phyloP scores from a whole-genome alignment of 2,329 filamentous ascomycete species.

The Sclerotinia subarctica region DNA sequence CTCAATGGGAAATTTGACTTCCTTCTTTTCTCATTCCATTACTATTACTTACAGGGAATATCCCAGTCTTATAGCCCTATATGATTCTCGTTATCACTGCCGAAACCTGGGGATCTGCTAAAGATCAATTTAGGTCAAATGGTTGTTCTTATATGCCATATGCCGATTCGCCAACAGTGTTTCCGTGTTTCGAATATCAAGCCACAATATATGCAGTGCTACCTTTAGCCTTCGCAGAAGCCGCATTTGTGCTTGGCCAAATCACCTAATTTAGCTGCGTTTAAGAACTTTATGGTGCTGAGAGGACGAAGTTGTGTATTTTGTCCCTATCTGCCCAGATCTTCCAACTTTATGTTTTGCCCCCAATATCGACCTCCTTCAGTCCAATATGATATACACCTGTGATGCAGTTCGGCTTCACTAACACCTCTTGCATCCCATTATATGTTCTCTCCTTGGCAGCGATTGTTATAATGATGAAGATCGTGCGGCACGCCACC shows the following conservation, averaged over 20 bases:
- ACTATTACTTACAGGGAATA: not conserved
- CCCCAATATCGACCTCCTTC: not conserved
- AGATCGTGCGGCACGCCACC: not conserved
- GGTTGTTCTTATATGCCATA: not conserved
- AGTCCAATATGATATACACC: not conserved
- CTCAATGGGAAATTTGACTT: not conserved
- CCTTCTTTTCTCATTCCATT: not conserved
- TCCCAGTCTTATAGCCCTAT: not conserved
- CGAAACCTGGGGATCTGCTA: constrained; percentile 3
- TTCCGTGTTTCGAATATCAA: not conserved
- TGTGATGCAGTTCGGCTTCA: not conserved
- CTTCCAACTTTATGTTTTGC: not conserved
- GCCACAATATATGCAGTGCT: not conserved
- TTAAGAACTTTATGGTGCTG: not conserved
- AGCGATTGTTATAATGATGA: not conserved
- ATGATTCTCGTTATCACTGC: not conserved
- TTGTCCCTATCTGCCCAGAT: not conserved
- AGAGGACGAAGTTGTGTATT: not conserved
- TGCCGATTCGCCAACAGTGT: not conserved
- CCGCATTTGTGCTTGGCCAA: not conserved
- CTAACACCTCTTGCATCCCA: not conserved
- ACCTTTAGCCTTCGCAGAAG: not conserved
- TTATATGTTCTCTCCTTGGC: not conserved
- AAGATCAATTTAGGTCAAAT: not conserved
- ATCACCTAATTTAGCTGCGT: not conserved